Evolutionary conservation across 345 rosid genomes (phyloP), one percentile per base, ranked within the genome.

Genomic region (Eucalyptus microcorys): DNA sequence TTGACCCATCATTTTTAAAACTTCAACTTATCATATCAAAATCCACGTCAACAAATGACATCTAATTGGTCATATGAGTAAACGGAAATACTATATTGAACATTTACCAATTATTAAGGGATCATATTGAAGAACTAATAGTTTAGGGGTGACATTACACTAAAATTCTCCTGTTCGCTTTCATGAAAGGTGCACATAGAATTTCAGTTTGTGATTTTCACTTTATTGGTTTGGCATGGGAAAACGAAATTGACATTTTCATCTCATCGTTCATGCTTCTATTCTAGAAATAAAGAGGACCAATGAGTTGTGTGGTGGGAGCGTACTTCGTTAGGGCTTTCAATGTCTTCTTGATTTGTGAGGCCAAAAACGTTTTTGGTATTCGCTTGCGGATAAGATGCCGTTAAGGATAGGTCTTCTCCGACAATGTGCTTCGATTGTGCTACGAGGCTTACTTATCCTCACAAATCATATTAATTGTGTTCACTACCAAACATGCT

Each of bases 111-210:
- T 66, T 7, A 4, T 32, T 32, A 9, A 66, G 24, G 10, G 21
- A 17, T 7, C 22, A 1, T 19, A 32, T 66, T 32, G 22, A 32
- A 66, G 40, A 66, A 32, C 0, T 15, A 32, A 15, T 4, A 66
- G 40, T n/a, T 32, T 9, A 4, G 1, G 11, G 6, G 1, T 9
- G 22, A 17, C 7, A 34, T 34, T 17, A 5, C 2, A 19, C 6
- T 32, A 34, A 32, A 61, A 32, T 32, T 68, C 42, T 34, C 2
- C 1, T 8, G 9, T 68, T 1, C 40, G 21, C 12, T 32, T 10
- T 68, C 12, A 64, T 32, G 42, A 37, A 71, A 71, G 45, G 8
- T 37, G 45, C 45, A 9, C 7, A 13, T 5, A 11, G 4, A 37
- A 71, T 37, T 71, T 37, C 4, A 17, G 40, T 34, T 32, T 66